Percentiles rank a stretch among this genome's conserved stretches.
Evolutionary conservation across 768 basidiomycete genomes (phyloP).

Genomic region (Boletus barrowsii): DNA sequence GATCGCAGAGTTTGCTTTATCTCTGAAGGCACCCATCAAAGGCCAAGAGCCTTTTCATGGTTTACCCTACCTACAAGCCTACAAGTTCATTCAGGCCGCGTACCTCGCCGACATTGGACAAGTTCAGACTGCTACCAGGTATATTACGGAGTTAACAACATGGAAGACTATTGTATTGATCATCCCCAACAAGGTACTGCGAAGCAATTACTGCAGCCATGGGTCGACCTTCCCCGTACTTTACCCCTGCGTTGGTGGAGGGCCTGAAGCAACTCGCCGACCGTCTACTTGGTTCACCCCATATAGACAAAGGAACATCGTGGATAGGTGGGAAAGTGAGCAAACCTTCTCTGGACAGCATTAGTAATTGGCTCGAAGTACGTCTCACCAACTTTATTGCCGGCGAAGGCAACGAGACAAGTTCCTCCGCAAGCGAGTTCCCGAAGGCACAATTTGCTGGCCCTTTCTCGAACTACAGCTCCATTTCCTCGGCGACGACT

Average conservation of each 20-base stretch:
- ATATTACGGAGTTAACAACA: neutral
- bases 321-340: constrained; percentile 87
- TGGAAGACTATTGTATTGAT: constrained; percentile 2
- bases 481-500: constrained; percentile 78
- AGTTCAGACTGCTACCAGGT: constrained; percentile 74
- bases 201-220: constrained; percentile 79
- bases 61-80: constrained; percentile 83
- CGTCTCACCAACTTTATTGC: constrained; percentile 93
- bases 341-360: constrained; percentile 88
- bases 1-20: constrained; percentile 87
- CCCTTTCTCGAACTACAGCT: constrained; percentile 90
- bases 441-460: constrained; percentile 51
- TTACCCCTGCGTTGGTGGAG: constrained; percentile 61
- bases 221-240: constrained; percentile 61
- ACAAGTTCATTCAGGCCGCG: constrained; percentile 75
- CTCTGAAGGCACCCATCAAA: constrained; percentile 66
- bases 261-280: constrained; percentile 78
- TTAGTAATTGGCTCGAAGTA: constrained; percentile 90
- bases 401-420: constrained; percentile 68
- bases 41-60: constrained; percentile 86
- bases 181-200: constrained; percentile 74
- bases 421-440: constrained; percentile 34
- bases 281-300: constrained; percentile 68
- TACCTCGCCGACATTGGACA: constrained; percentile 81
- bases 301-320: constrained; percentile 72